Evolutionary conservation across 106 monocot species (phyloP), one percentile per base, ranked within the genome.

Genomic region (Dioscorea zingiberensis): DNA sequence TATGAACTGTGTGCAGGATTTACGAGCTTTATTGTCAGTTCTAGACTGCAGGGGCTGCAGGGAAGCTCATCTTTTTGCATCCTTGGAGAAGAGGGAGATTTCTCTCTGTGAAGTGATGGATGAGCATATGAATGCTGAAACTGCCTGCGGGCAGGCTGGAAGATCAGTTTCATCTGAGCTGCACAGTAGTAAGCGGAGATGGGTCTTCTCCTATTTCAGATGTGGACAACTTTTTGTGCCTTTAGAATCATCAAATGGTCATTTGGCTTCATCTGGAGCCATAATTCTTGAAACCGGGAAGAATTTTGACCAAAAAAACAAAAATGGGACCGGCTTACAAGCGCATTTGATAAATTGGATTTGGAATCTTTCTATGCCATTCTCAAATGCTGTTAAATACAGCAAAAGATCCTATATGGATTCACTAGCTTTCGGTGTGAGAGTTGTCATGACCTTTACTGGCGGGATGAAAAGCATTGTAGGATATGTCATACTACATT

Each of bases 391-490:
- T 68, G 86, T 89, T 45, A 92, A 82, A 58, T 67, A 66, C 69
- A 64, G 66, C 45, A 89, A 74, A 60, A 79, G 65, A 59, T 76
- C 83, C 13, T 87, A 70, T 64, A 64, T 67, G 64, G 92, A 98
- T 26, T 81, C 73, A 30, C 58, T 92, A 38, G 69, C 81, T 66
- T n/a, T n/a, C 81, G 74, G 9, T 98, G 97, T 80, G 81, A 74
- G 64, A 71, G 71, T 26, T 98, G 97, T 67, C 92, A 98, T 76
- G 88, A 98, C 48, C 74, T 98, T 54, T 98, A 77, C 71, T 89
- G 88, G 88, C 79, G 86, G 71, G 97, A 93, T 65, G 97, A 98
- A 71, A 98, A 93, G 48, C 97, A 98, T 57, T 98, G 97, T 63
- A 81, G 68, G 48, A 80, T 73, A 58, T 98, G 97, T 53, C 97